These are phyloP conservation scores for sunflower (Helianthus annuus) DNA, from an alignment of 129 eudicot species.

Conservation along the genomic window DNA sequence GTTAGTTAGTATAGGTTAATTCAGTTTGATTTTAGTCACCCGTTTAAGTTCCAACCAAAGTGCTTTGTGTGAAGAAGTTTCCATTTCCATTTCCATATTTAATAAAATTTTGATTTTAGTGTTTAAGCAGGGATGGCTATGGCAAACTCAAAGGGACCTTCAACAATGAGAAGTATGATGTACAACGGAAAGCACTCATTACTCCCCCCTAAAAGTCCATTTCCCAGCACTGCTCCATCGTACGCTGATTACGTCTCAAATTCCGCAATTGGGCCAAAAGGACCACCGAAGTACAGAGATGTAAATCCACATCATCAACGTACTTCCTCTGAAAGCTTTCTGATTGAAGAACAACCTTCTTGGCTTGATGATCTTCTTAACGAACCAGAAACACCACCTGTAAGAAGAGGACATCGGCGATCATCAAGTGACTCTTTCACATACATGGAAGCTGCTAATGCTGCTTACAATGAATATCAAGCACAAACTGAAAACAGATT, in stretches of 20 bases:
- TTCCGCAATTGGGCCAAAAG: constrained; percentile 62
- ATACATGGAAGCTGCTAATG: constrained; percentile 61
- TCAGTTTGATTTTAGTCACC: background rate
- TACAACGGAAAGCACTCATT: constrained; percentile 70
- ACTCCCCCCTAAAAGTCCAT: constrained; percentile 97
- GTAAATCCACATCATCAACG: constrained; percentile 76
- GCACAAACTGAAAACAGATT: constrained; percentile 59
- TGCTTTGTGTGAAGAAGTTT: constrained; percentile 5
- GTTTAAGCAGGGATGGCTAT: constrained; percentile 45
- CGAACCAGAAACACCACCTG: constrained; percentile 97
- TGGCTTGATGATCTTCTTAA: constrained; percentile 96
- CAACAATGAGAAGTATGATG: constrained; percentile 59
- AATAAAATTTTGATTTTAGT: background rate
- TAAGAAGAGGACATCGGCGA: constrained; percentile 90
- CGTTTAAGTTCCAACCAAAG: background rate
- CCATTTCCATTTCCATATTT: constrained; percentile 18
- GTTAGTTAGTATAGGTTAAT: constrained; percentile 4
- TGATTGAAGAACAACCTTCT: constrained; percentile 92
- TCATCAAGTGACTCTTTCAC: constrained; percentile 97
- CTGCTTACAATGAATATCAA: constrained; percentile 49
- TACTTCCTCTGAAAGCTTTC: constrained; percentile 88
- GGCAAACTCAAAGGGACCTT: constrained; percentile 80
- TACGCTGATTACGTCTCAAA: constrained; percentile 61
- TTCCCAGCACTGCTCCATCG: constrained; percentile 73
- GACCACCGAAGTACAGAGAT: constrained; percentile 56